Percentiles rank a stretch among this genome's conserved stretches.
Conservation (phyloP, 495 filamentous ascomycete species). For the Aspergillus wentii region DNA sequence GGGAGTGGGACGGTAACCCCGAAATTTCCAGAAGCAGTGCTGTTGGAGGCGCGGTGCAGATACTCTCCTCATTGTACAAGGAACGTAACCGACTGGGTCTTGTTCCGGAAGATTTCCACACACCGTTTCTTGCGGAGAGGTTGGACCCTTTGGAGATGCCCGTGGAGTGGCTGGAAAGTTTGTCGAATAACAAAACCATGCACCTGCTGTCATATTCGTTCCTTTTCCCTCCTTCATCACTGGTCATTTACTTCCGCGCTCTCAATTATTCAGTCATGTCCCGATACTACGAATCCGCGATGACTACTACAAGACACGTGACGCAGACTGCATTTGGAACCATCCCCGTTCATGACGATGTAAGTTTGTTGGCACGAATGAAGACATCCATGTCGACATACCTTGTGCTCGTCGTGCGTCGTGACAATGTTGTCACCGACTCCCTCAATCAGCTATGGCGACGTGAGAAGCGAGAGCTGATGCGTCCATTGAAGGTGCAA, state of each 20-base stretch:
- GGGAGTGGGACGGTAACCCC: constrained; percentile 72
- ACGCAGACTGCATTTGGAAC: constrained; percentile 50
- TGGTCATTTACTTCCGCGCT: constrained; percentile 84
- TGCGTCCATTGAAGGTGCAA: constrained; percentile 81
- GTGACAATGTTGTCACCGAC: constrained; percentile 67
- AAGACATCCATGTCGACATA: constrained; percentile 63
- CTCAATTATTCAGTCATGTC: constrained; percentile 84
- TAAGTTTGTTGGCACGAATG: constrained; percentile 56
- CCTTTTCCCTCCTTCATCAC: constrained; percentile 64
- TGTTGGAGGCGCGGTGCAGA: constrained; percentile 67
- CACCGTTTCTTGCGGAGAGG: constrained; percentile 69
- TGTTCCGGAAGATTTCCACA: constrained; percentile 62
- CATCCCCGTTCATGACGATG: constrained; percentile 35
- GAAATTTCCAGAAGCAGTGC: constrained; percentile 60
- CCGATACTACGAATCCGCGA: constrained; percentile 65
- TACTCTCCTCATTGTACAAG: constrained; percentile 69
- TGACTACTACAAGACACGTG: constrained; percentile 56
- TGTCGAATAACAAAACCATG: constrained; percentile 52
- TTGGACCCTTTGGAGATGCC: constrained; percentile 75
- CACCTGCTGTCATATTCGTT: constrained; percentile 81
- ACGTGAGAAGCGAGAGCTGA: constrained; percentile 72
- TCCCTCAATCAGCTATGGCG: constrained; percentile 86
- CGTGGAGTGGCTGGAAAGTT: constrained; percentile 59
- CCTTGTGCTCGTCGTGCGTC: constrained; percentile 69
- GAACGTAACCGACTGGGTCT: constrained; percentile 60